Evolutionary conservation across 2,329 filamentous ascomycete species (phyloP).

Genomic region (Chrysoporthe cubensis): DNA sequence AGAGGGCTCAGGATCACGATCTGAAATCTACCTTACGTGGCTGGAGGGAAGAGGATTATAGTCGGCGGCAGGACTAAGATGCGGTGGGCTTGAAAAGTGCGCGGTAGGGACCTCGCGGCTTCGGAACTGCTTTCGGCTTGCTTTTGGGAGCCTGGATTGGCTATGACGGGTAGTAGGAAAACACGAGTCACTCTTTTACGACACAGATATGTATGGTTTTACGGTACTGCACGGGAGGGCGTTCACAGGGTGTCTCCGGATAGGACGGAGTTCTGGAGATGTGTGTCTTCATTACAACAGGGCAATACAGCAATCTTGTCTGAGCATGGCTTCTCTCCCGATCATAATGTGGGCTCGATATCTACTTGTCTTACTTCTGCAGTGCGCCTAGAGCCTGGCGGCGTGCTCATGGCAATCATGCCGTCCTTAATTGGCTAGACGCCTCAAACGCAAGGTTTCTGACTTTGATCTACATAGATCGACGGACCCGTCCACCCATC

Average conservation of each 20-base stretch:
- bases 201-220: neutral
- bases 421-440: no score
- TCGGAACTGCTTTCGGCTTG: neutral
- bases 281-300: neutral
- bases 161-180: conserved; percentile 2
- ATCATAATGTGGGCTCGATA: neutral
- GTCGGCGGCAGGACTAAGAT: neutral
- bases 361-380: neutral
- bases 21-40: conserved; percentile 11
- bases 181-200: neutral
- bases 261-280: conserved; percentile 3
- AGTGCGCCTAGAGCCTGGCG: no score
- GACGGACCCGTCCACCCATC: no score
- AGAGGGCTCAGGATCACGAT: conserved; percentile 32
- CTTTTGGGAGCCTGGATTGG: neutral
- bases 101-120: neutral
- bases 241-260: neutral
- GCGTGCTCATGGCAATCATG: no score
- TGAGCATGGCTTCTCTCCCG: neutral
- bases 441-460: no score
- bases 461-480: no score
- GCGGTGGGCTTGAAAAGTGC: neutral
- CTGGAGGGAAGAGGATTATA: neutral
- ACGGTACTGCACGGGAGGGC: neutral
- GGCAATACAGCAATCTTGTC: neutral